Base-by-base conservation (phyloP, 768 basidiomycete species). In the Xerocomellus intermedius region DNA sequence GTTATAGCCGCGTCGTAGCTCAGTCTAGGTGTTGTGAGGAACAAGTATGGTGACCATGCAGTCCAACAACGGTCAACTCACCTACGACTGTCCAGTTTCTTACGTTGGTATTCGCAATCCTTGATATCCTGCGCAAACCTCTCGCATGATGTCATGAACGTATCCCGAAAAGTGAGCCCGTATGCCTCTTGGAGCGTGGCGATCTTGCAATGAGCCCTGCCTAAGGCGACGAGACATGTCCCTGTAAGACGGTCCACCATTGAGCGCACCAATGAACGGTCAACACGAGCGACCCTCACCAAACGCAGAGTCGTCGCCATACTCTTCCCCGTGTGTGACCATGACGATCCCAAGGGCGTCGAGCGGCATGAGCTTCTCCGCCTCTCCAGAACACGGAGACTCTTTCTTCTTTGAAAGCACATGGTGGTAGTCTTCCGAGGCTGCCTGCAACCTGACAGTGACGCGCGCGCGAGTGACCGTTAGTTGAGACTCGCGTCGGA, bases 11-110 rank as follows among this genome's bases (percentile, higher is more conserved):
- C 83, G 59, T 96, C 94, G 36, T 85, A 85, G 52, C 86, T 85
- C 54, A 89, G 69, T 64, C 94, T 94, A 50, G 24, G 28, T 42
- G 28, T 36, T 6, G 38, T 13, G 16, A 5, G 6, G 28, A 13
- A 9, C 44, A 14, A 55, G 48, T n/a, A 36, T 39, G 28, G 36
- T 8, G 26, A 43, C 24, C 16, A n/a, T 32, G 38, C 19, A 14
- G n/a, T 22, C 16, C 12, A 16, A 44, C 26, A 16, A 12, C 42
- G 2, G 17, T 16, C 32, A 45, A 67, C 77, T 48, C 56, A 89
- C 92, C 91, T 79, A 64, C 91, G 77, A 48, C 87, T 92, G 53
- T 96, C 93, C 16, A 95, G 72, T 67, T 94, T 95, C 81, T 94
- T 96, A 57, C 85, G 82, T 56, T 87, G 78, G 5, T 75, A 66